Evolutionary conservation across 129 eudicot species (phyloP).

Genomic region (Rutidosis leptorrhynchoides): DNA sequence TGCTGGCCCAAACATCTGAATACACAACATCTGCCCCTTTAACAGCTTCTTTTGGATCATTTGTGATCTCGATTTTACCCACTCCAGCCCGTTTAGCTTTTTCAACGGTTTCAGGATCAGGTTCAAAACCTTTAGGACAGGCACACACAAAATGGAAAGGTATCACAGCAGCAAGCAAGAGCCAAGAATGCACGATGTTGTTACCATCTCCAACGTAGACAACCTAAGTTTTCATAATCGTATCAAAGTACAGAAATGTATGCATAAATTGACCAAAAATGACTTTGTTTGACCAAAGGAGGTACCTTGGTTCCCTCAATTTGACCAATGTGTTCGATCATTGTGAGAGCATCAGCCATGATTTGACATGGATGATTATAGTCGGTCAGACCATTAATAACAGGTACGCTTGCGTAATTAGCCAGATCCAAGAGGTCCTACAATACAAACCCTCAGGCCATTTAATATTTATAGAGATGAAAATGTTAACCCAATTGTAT

Average conservation of each 20-base stretch:
- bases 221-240: constrained; percentile 43
- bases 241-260: neutral
- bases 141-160: constrained; percentile 97
- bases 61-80: constrained; percentile 72
- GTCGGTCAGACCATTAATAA: constrained; percentile 58
- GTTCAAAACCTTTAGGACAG: constrained; percentile 93
- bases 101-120: constrained; percentile 76
- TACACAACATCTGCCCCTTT: constrained; percentile 95
- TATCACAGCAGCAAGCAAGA: constrained; percentile 70
- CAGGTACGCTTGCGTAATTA: constrained; percentile 50
- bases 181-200: constrained; percentile 95
- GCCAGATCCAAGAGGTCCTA: constrained; percentile 92
- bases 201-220: constrained; percentile 99
- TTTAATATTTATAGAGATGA: neutral
- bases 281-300: neutral
- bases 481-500: neutral
- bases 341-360: constrained; percentile 86
- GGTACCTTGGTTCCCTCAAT: constrained; percentile 88
- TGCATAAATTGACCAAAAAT: neutral
- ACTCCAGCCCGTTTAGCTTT: constrained; percentile 75
- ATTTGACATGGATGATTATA: constrained; percentile 91
- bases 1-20: constrained; percentile 99
- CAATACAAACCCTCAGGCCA: constrained; percentile 11
- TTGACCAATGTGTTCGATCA: constrained; percentile 80
- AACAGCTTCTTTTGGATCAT: constrained; percentile 89